Evolutionary conservation across 208 protist genomes (phyloP).

Genomic region (Acanthamoeba lugdunensis): DNA sequence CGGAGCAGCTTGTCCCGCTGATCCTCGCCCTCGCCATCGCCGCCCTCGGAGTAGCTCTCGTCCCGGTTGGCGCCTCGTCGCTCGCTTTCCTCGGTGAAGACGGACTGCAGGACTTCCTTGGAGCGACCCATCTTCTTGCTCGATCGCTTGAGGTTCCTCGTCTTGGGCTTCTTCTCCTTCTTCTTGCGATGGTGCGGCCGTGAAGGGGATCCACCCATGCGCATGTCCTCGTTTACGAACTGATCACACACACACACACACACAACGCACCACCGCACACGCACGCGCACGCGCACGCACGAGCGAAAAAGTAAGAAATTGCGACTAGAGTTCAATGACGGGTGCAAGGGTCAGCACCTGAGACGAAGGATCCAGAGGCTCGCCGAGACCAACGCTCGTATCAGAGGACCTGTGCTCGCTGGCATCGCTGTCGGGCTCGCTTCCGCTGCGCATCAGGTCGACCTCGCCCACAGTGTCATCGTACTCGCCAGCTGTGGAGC

Average conservation of each 20-base stretch:
- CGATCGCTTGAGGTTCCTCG: background rate
- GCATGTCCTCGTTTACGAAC: background rate
- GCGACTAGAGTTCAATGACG: no score
- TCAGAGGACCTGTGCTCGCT: constrained; percentile 47
- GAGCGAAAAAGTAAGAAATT: background rate
- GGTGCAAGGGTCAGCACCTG: background rate
- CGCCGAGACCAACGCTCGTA: background rate
- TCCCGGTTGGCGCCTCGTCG: background rate
- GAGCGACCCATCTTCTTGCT: constrained; percentile 45
- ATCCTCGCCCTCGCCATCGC: constrained; percentile 15
- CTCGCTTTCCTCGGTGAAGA: background rate
- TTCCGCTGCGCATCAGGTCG: background rate
- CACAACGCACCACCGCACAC: background rate
- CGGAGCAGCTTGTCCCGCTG: constrained; percentile 27
- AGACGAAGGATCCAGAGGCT: background rate
- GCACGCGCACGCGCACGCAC: no score
- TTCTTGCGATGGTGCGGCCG: constrained; percentile 1
- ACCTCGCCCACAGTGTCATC: constrained; percentile 1
- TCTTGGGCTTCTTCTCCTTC: constrained; percentile 45
- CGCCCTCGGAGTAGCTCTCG: constrained; percentile 11
- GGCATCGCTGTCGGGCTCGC: constrained; percentile 17
- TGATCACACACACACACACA: background rate
- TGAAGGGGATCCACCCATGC: background rate
- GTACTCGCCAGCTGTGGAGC: background rate
- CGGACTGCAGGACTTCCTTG: background rate